Conservation (phyloP, 1,284 basidiomycete species). For the Boletus semigastroideus region DNA sequence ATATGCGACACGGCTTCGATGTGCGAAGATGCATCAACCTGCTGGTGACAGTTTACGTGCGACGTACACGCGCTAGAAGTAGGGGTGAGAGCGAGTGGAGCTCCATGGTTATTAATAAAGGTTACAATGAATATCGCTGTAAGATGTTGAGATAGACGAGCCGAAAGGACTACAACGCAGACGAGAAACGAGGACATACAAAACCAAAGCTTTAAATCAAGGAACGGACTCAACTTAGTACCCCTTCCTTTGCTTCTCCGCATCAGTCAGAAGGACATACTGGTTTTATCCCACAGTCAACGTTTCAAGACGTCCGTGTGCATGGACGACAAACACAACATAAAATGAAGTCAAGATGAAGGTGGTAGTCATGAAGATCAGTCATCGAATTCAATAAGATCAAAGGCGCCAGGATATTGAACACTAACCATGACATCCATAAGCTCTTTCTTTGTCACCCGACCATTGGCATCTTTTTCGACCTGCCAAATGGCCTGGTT, state of each 20-base stretch:
- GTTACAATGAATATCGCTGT: too few relatives aligned
- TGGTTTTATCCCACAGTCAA: background rate
- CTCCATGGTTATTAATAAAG: too few relatives aligned
- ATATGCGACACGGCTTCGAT: too few relatives aligned
- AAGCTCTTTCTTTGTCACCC: conserved; percentile 63
- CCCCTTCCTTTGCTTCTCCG: conserved; percentile 26
- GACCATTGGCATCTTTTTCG: conserved; percentile 78
- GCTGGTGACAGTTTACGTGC: too few relatives aligned
- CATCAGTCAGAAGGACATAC: conserved; percentile 33
- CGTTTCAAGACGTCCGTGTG: background rate
- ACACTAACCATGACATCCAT: conserved; percentile 79
- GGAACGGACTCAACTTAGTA: conserved; percentile 9
- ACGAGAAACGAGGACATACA: too few relatives aligned
- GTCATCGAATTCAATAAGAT: conserved; percentile 12
- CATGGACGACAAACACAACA: background rate
- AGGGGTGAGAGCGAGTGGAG: too few relatives aligned
- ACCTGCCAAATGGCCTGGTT: conserved; percentile 70
- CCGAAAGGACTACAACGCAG: too few relatives aligned
- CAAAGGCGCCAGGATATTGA: conserved; percentile 7
- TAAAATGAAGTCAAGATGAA: background rate
- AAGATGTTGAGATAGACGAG: too few relatives aligned
- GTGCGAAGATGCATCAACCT: too few relatives aligned
- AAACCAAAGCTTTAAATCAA: background rate
- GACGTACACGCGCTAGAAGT: too few relatives aligned
- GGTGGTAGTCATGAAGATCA: conserved; percentile 1